A percentile compares a stretch with the other conserved stretches of the same genome.
These are phyloP conservation scores for Aspergillus texensis DNA, from an alignment of 2,329 filamentous ascomycete genomes.

Conservation along the genomic window DNA sequence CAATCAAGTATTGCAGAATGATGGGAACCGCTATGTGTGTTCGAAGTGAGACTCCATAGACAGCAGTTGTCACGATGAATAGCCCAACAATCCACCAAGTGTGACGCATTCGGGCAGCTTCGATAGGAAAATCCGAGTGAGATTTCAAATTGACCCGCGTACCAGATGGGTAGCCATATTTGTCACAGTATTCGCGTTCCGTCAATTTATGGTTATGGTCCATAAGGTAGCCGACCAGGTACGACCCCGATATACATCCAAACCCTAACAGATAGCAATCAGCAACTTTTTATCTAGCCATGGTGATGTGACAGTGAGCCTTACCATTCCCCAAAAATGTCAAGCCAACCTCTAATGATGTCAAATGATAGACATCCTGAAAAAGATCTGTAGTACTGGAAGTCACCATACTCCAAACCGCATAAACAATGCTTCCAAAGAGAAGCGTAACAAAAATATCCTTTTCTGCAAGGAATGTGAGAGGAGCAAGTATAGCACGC, in stretches of 20 bases:
- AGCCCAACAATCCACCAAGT: conserved; percentile 11
- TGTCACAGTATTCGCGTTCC: conserved; percentile 6
- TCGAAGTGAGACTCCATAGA: conserved; percentile 41
- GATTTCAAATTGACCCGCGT: background rate
- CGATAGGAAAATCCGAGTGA: conserved; percentile 7
- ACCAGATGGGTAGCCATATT: background rate
- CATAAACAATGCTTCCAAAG: conserved; percentile 50
- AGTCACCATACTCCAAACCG: conserved; percentile 54
- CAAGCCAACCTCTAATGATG: conserved; percentile 43
- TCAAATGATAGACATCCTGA: conserved; percentile 38
- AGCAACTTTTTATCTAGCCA: background rate
- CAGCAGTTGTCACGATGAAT: conserved; percentile 17
- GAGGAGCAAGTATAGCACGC: conserved; percentile 41
- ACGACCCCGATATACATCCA: conserved; percentile 30
- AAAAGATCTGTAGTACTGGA: conserved; percentile 44
- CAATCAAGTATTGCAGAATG: conserved; percentile 43
- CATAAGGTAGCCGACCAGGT: conserved; percentile 17
- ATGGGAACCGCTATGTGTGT: conserved; percentile 39
- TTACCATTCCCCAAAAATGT: conserved; percentile 45
- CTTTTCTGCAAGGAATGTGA: conserved; percentile 49
- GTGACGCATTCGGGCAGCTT: conserved; percentile 7
- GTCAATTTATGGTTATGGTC: conserved; percentile 13
- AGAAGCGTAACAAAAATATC: conserved; percentile 50
- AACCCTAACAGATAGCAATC: conserved; percentile 4
- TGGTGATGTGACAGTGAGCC: background rate